These are phyloP conservation scores for Rubroboletus pulcherrimus DNA, from an alignment of 768 basidiomycete species.

Conservation along the genomic window DNA sequence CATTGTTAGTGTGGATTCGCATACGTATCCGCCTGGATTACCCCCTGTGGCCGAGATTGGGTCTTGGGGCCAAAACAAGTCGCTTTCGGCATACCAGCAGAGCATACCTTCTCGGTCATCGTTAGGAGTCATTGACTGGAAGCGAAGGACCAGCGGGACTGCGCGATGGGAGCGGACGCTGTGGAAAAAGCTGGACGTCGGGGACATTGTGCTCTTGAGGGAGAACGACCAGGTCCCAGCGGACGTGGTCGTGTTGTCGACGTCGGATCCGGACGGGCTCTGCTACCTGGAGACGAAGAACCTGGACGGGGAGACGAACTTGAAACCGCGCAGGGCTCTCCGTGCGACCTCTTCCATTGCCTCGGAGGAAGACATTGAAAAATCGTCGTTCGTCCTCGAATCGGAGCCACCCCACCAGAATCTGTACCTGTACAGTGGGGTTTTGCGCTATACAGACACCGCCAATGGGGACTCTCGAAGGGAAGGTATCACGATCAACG, in stretches of 20 bases:
- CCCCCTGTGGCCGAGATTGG: constrained; percentile 26
- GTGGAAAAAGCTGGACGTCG: constrained; percentile 98
- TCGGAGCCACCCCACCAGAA: constrained; percentile 94
- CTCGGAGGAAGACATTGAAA: constrained; percentile 89
- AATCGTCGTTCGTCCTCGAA: constrained; percentile 82
- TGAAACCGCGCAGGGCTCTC: constrained; percentile 80
- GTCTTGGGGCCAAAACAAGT: constrained; percentile 37
- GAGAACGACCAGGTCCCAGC: constrained; percentile 98
- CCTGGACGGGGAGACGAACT: constrained; percentile 94
- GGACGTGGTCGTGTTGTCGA: constrained; percentile 89
- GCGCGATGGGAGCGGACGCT: constrained; percentile 92
- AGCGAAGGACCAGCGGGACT: constrained; percentile 59
- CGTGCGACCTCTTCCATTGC: constrained; percentile 70
- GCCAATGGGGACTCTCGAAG: constrained; percentile 48
- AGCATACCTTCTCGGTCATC: constrained; percentile 54
- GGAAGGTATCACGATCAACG: constrained; percentile 84
- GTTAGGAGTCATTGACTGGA: constrained; percentile 80
- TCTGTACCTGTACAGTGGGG: constrained; percentile 85
- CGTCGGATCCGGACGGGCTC: constrained; percentile 85
- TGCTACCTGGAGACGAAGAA: constrained; percentile 99
- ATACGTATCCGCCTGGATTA: constrained; percentile 57
- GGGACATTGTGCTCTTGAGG: constrained; percentile 86
- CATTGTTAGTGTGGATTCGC: constrained; percentile 63
- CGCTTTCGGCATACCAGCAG: constrained; percentile 49
- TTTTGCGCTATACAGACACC: constrained; percentile 68